Percentiles rank a stretch among this genome's conserved stretches.
These are phyloP conservation scores for Penstemon newberryi DNA, from an alignment of 257 asterid species.

Conservation along the genomic window DNA sequence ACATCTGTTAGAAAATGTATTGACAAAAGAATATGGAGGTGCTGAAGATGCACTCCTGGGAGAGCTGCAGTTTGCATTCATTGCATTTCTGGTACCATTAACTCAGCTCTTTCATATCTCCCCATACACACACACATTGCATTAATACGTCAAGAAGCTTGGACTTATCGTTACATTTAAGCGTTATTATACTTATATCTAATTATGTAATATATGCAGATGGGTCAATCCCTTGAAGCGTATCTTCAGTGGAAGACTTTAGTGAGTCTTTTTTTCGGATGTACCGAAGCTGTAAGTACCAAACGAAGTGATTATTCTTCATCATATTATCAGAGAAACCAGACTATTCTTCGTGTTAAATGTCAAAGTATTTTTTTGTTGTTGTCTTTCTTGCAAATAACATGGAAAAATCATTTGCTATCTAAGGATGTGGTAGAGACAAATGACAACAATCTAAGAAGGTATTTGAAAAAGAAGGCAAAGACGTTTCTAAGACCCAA, in stretches of 20 bases:
- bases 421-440: not conserved
- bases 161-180: slow-evolving; percentile 1
- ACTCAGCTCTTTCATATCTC: slow-evolving; percentile 9
- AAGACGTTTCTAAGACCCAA: no score
- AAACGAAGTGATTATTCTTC: slow-evolving; percentile 13
- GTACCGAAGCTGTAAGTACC: slow-evolving; percentile 85
- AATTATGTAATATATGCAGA: slow-evolving; percentile 51
- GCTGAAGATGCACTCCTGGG: slow-evolving; percentile 77
- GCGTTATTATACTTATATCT: slow-evolving; percentile 10
- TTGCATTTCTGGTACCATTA: slow-evolving; percentile 77
- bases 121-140: not conserved
- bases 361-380: not conserved
- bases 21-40: slow-evolving; percentile 68
- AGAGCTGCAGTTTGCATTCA: slow-evolving; percentile 88
- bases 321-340: slow-evolving; percentile 6
- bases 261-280: slow-evolving; percentile 75
- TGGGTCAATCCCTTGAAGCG: slow-evolving; percentile 97
- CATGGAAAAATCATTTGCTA: not conserved
- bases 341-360: slow-evolving; percentile 5
- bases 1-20: slow-evolving; percentile 64
- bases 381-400: slow-evolving; percentile 9
- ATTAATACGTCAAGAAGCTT: not conserved
- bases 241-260: slow-evolving; percentile 87
- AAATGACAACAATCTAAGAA: no score
- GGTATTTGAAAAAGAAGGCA: no score